Base-by-base conservation (phyloP, 2,329 filamentous ascomycete genomes). In the Dactylellina drechsleri region DNA sequence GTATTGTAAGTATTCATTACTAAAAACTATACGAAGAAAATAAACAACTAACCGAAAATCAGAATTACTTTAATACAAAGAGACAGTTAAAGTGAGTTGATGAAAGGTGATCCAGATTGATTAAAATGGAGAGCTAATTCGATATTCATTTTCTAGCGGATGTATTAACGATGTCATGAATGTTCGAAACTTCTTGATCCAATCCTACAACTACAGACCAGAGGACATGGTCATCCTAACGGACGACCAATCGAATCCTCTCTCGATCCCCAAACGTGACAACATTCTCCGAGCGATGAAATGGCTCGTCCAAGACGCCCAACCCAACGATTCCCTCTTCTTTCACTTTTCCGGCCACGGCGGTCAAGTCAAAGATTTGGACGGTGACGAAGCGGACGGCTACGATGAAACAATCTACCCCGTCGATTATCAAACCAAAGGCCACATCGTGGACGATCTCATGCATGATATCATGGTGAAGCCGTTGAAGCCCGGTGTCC, bases 111-210 rank as follows among this genome's bases (percentile, higher is more conserved):
- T 16, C 4, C 23, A 1, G 23, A 41, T 65, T 43, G 18, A 15
- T 23, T 4, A 13, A 23, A 28, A 57, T 5, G 16, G 23, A 28
- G 28, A 18, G 13, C 72, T 76, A 66, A 76, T 16, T 8, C 15
- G n/a, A 23, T 40, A 66, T 15, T 45, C 66, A 93, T 70, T 23
- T 40, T 76, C 15, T 36, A 76, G 93, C 70, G 94, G 94, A 53
- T 98, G 94, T 81, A 97, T 97, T 85, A 97, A 98, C 81, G 94
- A 98, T 81, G 94, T 97, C 50, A 92, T 93, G 83, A 97, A 97
- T 84, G 96, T 98, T 92, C 96, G 93, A 20, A 87, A 87, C 58
- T 98, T 97, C 81, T 85, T 98, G 71, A 92, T 92, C 77, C 89
- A 93, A 82, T 89, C 92, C 80, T 97, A 96, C 82, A 91, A 91